phyloP scores from a whole-genome alignment of 2,329 filamentous ascomycete genomes.

The Fusarium hainanense region DNA sequence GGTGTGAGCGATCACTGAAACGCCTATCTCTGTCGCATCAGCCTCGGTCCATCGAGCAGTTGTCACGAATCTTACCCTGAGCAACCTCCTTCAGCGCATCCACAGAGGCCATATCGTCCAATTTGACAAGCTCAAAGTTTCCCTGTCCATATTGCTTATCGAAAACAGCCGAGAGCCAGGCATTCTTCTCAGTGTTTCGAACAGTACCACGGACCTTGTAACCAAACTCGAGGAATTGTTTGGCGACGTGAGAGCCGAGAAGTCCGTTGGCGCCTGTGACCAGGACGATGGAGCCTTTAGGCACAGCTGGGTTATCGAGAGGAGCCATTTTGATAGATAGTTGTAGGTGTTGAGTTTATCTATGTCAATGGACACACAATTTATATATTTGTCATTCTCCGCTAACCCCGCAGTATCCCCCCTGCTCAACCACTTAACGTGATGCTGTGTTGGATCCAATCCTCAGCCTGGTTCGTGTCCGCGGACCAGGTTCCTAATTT shows the following conservation, averaged over 20 bases:
- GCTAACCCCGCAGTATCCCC: background rate
- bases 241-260: conserved; percentile 54
- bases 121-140: conserved; percentile 49
- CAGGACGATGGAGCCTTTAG: conserved; percentile 51
- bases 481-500: conserved; percentile 4
- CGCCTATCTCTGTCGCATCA: conserved; percentile 5
- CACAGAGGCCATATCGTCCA: conserved; percentile 50
- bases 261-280: conserved; percentile 57
- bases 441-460: background rate
- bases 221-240: conserved; percentile 53
- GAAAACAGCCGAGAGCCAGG: conserved; percentile 48
- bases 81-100: conserved; percentile 45
- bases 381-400: background rate
- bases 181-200: conserved; percentile 49
- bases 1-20: conserved; percentile 52
- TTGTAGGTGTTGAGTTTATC: background rate
- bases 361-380: background rate
- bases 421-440: background rate
- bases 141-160: conserved; percentile 50
- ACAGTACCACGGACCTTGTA: conserved; percentile 59
- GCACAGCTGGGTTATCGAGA: conserved; percentile 34
- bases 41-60: fast-evolving
- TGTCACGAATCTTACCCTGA: conserved; percentile 25
- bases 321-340: conserved; percentile 7
- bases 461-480: background rate